These are phyloP conservation scores for Fragilaria crotonensis DNA, from an alignment of 108 stramenopile genomes.

Conservation along the genomic window DNA sequence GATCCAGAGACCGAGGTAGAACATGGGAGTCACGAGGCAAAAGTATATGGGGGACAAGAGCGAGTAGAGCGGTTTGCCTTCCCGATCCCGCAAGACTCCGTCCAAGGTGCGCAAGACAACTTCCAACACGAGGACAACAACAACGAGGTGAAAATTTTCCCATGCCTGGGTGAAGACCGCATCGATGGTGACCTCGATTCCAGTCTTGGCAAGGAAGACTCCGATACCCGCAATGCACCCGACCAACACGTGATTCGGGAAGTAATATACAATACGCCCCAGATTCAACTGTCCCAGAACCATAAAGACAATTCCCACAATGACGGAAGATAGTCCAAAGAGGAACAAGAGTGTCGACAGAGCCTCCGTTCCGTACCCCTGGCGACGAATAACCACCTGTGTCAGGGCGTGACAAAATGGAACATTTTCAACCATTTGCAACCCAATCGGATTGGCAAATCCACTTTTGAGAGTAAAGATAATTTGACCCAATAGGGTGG, in stretches of 20 bases:
- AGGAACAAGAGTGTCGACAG: conserved; percentile 70
- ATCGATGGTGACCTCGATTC: conserved; percentile 62
- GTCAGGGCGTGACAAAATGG: conserved; percentile 67
- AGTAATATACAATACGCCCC: conserved; percentile 68
- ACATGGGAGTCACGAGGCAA: conserved; percentile 67
- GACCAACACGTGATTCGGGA: conserved; percentile 74
- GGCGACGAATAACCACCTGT: conserved; percentile 40
- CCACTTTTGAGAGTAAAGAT: conserved; percentile 46
- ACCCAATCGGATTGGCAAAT: conserved; percentile 57
- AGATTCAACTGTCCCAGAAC: conserved; percentile 53
- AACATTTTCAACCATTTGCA: conserved; percentile 85
- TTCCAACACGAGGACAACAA: conserved; percentile 52
- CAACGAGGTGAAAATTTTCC: conserved; percentile 33
- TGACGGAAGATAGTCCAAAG: conserved; percentile 57
- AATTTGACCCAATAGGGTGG: conserved; percentile 61
- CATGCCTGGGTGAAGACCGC: conserved; percentile 24
- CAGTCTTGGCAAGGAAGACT: conserved; percentile 59
- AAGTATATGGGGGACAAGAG: conserved; percentile 75
- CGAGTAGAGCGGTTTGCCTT: conserved; percentile 47
- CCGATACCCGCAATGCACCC: conserved; percentile 87
- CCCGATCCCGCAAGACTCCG: conserved; percentile 22
- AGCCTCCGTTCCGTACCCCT: conserved; percentile 54
- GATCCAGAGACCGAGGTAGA: conserved; percentile 36
- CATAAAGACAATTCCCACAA: conserved; percentile 72
- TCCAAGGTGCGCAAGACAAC: conserved; percentile 43